Evolutionary conservation across 2,329 filamentous ascomycete genomes (phyloP).

Genomic region (Aurifilum marmelostoma): DNA sequence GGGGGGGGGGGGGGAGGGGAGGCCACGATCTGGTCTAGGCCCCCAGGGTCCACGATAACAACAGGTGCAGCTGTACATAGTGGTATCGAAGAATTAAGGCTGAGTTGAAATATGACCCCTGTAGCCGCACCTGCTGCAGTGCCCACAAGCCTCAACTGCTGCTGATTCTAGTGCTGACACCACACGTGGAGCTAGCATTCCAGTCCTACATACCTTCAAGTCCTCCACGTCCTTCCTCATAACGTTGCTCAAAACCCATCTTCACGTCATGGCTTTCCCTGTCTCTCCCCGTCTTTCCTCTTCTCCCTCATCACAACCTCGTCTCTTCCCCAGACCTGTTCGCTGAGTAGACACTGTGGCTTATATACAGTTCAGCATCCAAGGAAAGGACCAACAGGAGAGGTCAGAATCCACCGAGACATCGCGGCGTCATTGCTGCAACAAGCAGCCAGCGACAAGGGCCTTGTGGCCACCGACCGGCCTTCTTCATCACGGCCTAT

Average conservation of each 20-base stretch:
- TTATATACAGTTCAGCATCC: background rate
- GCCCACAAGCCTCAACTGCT: slow-evolving; percentile 23
- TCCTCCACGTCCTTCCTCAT: slow-evolving; percentile 1
- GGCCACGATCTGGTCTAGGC: background rate
- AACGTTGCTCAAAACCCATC: background rate
- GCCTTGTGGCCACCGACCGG: background rate
- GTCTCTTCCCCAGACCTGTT: background rate
- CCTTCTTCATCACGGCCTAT: no score
- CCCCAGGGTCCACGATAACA: background rate
- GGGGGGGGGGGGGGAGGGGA: no score
- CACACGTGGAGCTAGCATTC: slow-evolving; percentile 10
- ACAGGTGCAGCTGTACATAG: background rate
- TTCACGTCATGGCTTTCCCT: background rate
- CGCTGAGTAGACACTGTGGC: no score
- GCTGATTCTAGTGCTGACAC: slow-evolving; percentile 27
- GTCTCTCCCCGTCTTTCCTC: background rate
- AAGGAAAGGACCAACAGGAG: background rate
- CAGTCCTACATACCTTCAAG: background rate
- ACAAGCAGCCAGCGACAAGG: background rate
- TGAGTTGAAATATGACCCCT: slow-evolving; percentile 27
- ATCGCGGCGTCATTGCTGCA: background rate
- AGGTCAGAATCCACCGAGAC: background rate
- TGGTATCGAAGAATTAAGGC: slow-evolving; percentile 19
- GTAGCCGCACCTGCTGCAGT: slow-evolving; percentile 6
- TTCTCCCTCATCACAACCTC: background rate